Conservation (phyloP, 768 basidiomycete species). For the Macrolepiota albuminosa region DNA sequence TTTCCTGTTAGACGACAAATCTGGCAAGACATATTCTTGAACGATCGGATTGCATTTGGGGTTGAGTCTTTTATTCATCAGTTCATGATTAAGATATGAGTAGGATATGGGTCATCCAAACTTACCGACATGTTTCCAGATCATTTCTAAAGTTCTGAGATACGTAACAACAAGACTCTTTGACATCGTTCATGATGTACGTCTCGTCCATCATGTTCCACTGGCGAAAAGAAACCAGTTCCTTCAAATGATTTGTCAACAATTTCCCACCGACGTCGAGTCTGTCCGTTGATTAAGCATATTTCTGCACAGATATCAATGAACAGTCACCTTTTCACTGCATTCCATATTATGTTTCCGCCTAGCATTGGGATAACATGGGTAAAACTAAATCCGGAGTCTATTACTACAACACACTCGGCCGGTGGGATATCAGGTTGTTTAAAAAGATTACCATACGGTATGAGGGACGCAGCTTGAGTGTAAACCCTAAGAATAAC, state of each 20-base stretch:
- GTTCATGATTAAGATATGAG: slow-evolving; percentile 1
- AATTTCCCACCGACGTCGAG: slow-evolving; percentile 96
- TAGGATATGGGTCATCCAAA: slow-evolving; percentile 4
- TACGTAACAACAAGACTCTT: slow-evolving; percentile 88
- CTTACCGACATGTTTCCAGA: slow-evolving; percentile 76
- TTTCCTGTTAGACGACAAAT: slow-evolving; percentile 64
- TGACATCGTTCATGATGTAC: slow-evolving; percentile 88
- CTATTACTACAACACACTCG: slow-evolving; percentile 79
- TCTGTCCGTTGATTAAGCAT: slow-evolving; percentile 36
- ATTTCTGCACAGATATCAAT: slow-evolving; percentile 4
- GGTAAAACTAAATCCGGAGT: slow-evolving; percentile 93
- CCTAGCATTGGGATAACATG: slow-evolving; percentile 83
- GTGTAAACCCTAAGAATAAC: slow-evolving; percentile 11
- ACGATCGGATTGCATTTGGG: slow-evolving; percentile 64
- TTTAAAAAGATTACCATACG: slow-evolving; percentile 68
- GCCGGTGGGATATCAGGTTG: slow-evolving; percentile 45
- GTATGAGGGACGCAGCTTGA: slow-evolving; percentile 75
- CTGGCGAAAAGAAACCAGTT: slow-evolving; percentile 89
- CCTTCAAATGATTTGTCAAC: slow-evolving; percentile 92
- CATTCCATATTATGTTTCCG: slow-evolving; percentile 70
- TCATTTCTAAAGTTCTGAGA: slow-evolving; percentile 68
- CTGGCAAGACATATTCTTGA: slow-evolving; percentile 88
- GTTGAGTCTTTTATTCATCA: slow-evolving; percentile 36
- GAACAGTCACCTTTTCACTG: slow-evolving; percentile 69
- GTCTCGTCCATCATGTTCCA: slow-evolving; percentile 99